Conservation (phyloP, 768 basidiomycete species). For the Lactarius sp. region DNA sequence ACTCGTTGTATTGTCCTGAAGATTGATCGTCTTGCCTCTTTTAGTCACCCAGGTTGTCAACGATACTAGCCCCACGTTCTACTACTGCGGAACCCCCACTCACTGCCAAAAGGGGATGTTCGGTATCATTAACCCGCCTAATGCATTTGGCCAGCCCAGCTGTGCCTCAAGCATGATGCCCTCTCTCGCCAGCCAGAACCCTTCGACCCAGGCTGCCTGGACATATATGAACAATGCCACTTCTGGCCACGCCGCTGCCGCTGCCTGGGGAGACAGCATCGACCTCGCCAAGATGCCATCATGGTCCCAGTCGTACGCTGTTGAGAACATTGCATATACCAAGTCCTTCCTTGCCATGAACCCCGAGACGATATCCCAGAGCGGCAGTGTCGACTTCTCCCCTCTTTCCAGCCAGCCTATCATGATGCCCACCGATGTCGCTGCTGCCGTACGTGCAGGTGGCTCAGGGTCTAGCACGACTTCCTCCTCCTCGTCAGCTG, state of each 20-base stretch:
- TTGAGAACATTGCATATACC: slow-evolving; percentile 55
- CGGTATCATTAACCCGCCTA: slow-evolving; percentile 68
- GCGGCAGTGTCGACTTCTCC: slow-evolving; percentile 50
- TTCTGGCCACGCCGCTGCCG: slow-evolving; percentile 42
- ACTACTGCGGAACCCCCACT: slow-evolving; percentile 62
- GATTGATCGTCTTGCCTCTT: slow-evolving; percentile 23
- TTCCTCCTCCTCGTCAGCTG: slow-evolving; percentile 21
- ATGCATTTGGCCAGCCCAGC: slow-evolving; percentile 39
- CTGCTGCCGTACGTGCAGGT: slow-evolving; percentile 35
- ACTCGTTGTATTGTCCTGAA: not conserved
- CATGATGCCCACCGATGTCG: slow-evolving; percentile 57
- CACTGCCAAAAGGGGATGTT: slow-evolving; percentile 87
- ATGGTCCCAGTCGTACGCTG: slow-evolving; percentile 46
- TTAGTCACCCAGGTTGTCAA: slow-evolving; percentile 66
- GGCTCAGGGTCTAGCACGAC: slow-evolving; percentile 32
- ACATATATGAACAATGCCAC: slow-evolving; percentile 48
- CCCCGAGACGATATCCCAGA: slow-evolving; percentile 45
- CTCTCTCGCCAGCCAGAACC: slow-evolving; percentile 35
- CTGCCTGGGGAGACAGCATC: slow-evolving; percentile 59
- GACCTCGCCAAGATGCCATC: slow-evolving; percentile 51
- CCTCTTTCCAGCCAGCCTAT: slow-evolving; percentile 42
- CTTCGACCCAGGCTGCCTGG: slow-evolving; percentile 52
- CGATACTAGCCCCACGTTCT: slow-evolving; percentile 67
- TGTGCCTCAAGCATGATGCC: slow-evolving; percentile 54
- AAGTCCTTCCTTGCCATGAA: slow-evolving; percentile 44